Base-by-base conservation (phyloP, 306 rosid species). In the Fragaria nilgerrensis region DNA sequence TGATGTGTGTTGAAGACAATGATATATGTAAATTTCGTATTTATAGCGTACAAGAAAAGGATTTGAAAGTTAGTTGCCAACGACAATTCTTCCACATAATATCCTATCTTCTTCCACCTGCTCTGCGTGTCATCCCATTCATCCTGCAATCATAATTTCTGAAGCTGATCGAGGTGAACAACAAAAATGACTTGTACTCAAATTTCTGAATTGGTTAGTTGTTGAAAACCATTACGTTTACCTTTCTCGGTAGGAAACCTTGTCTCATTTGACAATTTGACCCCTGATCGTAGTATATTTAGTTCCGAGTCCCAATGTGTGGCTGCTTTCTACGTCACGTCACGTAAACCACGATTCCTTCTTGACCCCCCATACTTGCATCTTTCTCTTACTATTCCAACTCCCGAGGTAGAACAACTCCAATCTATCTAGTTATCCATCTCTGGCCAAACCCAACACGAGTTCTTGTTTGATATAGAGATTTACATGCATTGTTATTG, bases 311-410 rank as follows among this genome's bases (percentile, higher is more conserved):
- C 68, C 43, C 58, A 25, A 74, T 29, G 43, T 20, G 13, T n/a
- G 61, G 25, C 43, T 58, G 48, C 77, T 19, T 7, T 49, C 45
- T 59, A 74, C 44, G 77, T 41, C 55, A 56, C 68, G 53, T 41
- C 22, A 64, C 69, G 44, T 34, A 16, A 34, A 62, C 29, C 27
- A 41, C 8, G 56, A 74, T 43, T 43, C 43, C 43, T 58, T 41
- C 23, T 2, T 14, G 23, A 45, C 41, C 55, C 41, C 55, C 13
- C 37, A 50, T 39, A 11, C 68, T 22, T 23, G 17, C 27, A 7
- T 59, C 56, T 48, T 48, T 55, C 39, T 59, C 4, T 2, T 7
- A 37, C 36, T 20, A 37, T 73, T 73, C 68, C 77, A 41, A 8
- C 68, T 39, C 25, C 77, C 39, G 17, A 73, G 68, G 50, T 43